Percentiles rank a stretch among this genome's conserved stretches.
Conservation (phyloP, 495 filamentous ascomycete genomes). For the Xylaria sp. region DNA sequence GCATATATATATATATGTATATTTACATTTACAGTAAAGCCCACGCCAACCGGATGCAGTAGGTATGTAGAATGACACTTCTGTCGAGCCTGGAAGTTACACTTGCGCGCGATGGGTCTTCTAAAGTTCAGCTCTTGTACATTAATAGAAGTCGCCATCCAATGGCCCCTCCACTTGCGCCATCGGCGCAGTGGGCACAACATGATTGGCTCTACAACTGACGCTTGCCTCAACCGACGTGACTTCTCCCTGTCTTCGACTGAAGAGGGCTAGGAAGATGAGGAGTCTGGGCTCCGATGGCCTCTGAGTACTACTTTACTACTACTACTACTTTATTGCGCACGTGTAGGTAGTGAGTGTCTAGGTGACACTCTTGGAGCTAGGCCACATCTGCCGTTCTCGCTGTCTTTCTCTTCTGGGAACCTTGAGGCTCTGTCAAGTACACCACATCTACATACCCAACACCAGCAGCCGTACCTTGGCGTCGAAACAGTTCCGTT, state of each 20-base stretch:
- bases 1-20: neutral
- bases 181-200: slow-evolving; percentile 7
- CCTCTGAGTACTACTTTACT: no score
- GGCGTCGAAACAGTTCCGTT: neutral
- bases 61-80: neutral
- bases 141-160: slow-evolving; percentile 5
- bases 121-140: slow-evolving; percentile 27
- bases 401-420: neutral
- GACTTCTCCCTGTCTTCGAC: slow-evolving; percentile 13
- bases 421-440: neutral
- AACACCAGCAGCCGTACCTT: neutral
- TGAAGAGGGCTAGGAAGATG: slow-evolving; percentile 1
- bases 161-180: slow-evolving; percentile 6
- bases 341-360: neutral
- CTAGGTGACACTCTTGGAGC: no score
- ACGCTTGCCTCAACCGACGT: neutral
- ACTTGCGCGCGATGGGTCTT: slow-evolving; percentile 1
- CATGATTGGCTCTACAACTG: slow-evolving; percentile 20
- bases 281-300: slow-evolving; percentile 3
- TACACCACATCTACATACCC: neutral
- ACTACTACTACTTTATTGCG: no score
- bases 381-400: neutral
- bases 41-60: neutral
- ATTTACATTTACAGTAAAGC: neutral
- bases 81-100: neutral